Conservation (phyloP, 2,329 filamentous ascomycete species). For the Juglanconis sp. region DNA sequence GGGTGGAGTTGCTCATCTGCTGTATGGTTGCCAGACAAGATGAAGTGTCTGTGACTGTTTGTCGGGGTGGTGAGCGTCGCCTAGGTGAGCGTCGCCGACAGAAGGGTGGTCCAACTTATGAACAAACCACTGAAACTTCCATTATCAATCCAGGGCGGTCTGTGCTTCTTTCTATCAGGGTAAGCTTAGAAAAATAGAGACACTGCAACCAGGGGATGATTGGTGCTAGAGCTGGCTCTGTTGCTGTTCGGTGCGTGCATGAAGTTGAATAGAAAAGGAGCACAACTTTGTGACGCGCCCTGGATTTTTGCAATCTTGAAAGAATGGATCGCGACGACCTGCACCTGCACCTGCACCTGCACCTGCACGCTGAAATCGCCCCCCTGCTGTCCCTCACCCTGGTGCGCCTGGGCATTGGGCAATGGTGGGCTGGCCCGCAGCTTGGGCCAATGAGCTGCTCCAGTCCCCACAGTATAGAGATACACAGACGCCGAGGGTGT, state of each 20-base stretch:
- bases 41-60: neutral
- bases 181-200: neutral
- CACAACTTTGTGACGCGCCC: neutral
- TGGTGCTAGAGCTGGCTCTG: neutral
- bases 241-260: neutral
- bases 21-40: neutral
- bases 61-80: neutral
- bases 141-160: neutral
- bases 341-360: too few relatives aligned
- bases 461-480: too few relatives aligned
- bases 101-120: neutral
- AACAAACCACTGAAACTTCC: neutral
- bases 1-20: neutral
- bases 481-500: too few relatives aligned
- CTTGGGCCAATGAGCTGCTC: too few relatives aligned
- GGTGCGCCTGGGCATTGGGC: too few relatives aligned
- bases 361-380: too few relatives aligned
- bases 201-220: neutral
- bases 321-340: too few relatives aligned
- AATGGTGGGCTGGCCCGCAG: too few relatives aligned
- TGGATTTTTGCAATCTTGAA: neutral
- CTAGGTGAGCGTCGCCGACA: neutral
- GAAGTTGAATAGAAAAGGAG: neutral
- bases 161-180: neutral
- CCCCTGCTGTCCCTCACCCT: too few relatives aligned